Evolutionary conservation across 192 early-diverging fungal species (phyloP).

Genomic region (Phlyctochytrium bullatum): DNA sequence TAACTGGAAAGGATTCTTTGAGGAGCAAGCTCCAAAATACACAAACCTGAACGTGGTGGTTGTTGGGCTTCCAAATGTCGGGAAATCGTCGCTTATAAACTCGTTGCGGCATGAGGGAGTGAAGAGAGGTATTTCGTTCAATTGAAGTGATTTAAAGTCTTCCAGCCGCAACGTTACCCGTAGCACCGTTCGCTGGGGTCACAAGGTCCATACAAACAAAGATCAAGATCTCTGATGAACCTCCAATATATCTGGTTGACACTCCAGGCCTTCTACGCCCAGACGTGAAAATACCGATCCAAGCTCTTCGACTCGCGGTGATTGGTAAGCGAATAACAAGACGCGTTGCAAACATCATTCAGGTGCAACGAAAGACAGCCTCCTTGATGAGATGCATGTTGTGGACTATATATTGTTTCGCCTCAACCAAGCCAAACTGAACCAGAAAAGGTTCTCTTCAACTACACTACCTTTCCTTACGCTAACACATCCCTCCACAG

Average conservation of each 20-base stretch:
- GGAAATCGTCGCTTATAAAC: conserved; percentile 92
- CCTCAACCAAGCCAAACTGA: conserved; percentile 61
- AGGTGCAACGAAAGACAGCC: conserved; percentile 72
- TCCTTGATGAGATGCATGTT: conserved; percentile 76
- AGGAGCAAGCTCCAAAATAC: conserved; percentile 20
- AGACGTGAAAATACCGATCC: conserved; percentile 74
- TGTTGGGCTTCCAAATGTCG: conserved; percentile 96
- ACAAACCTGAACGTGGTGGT: conserved; percentile 69
- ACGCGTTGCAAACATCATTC: too few species aligned
- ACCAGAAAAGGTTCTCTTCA: conserved; percentile 49
- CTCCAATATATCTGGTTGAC: conserved; percentile 89
- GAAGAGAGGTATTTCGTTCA: conserved; percentile 46
- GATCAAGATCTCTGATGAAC: conserved; percentile 85
- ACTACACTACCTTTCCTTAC: too few species aligned
- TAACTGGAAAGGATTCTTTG: conserved; percentile 16
- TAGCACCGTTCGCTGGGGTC: conserved; percentile 84
- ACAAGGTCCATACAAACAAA: conserved; percentile 69
- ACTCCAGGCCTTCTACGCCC: conserved; percentile 75
- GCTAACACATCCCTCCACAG: too few species aligned
- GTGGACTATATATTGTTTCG: conserved; percentile 89
- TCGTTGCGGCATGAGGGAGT: conserved; percentile 75
- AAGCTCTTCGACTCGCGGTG: conserved; percentile 85
- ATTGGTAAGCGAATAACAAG: too few species aligned
- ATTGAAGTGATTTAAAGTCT: neutral
- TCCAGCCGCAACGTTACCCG: conserved; percentile 66